Base-by-base conservation (phyloP, 805 yeast genomes). In the Sugiyamaella boreocaroliniensis region DNA sequence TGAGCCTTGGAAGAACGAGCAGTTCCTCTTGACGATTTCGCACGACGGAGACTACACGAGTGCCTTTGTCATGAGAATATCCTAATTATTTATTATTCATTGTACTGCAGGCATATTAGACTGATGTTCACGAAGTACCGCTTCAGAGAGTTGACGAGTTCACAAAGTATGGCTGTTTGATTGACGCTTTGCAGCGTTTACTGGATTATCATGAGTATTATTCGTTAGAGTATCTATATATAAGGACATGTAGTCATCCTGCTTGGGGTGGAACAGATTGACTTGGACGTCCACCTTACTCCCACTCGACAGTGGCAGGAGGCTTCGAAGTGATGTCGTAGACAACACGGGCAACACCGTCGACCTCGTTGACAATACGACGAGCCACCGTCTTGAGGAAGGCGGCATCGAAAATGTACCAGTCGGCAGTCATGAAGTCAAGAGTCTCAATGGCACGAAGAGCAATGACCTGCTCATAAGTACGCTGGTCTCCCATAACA, bases 231-330 rank as follows among this genome's bases (percentile, higher is more conserved):
- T 3, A 32, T 32, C 37, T 32, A 32, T 32, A 14, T 32, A 32
- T 22, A 22, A 22, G 26, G 26, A 22, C 6, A 6, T 6, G 26
- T 22, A 22, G 26, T 3, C 26, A 22, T 22, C 26, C 26, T 22
- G 26, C 26, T 22, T 22, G 26, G 26, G 6, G 26, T 6, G 26
- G 26, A 4, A 22, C 26, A 22, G n/a, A n/a, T n/a, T n/a, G n/a
- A 22, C 26, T 22, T 22, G 26, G 26, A 22, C 26, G 6, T 4
- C 26, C 26, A 22, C 3, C 26, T 65, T 84, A 92, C 76, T 93
- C 99, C 99, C 98, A 93, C 73, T 93, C 99, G 62, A 93, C 99
- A 56, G 99, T 93, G 56, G 99, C 99, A 57, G 99, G 99, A 53
- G 99, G 99, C 76, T 93, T 93, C 56, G 97, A 89, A 56, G 99